These are phyloP conservation scores for Leishmania amazonensis DNA, from an alignment of 208 protist genomes.

Conservation along the genomic window DNA sequence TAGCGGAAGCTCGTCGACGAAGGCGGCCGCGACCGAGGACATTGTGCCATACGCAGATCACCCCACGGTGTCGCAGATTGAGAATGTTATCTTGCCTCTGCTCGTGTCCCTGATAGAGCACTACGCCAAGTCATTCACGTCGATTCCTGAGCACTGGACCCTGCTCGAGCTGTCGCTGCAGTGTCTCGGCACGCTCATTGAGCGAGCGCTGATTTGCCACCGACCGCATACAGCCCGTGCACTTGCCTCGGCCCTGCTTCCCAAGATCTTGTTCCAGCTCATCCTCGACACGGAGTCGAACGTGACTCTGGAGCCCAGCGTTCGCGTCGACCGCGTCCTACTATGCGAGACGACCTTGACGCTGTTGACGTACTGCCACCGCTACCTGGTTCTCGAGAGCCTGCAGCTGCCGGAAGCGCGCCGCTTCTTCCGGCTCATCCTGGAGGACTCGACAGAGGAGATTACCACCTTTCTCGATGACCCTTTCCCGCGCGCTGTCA, in stretches of 20 bases:
- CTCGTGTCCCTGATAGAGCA: conserved; percentile 65
- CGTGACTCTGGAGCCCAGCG: conserved; percentile 57
- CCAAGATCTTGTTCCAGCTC: conserved; percentile 57
- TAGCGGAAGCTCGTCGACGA: background rate
- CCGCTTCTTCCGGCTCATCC: conserved; percentile 66
- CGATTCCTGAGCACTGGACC: conserved; percentile 72
- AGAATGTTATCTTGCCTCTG: conserved; percentile 76
- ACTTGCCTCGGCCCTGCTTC: conserved; percentile 60
- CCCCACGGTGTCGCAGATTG: conserved; percentile 64
- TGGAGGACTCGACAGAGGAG: conserved; percentile 56
- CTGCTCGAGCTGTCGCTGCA: conserved; percentile 75
- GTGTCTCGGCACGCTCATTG: conserved; percentile 74
- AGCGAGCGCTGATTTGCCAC: conserved; percentile 76
- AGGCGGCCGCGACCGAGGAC: conserved; percentile 13
- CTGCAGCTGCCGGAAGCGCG: conserved; percentile 59
- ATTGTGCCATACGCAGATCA: conserved; percentile 45
- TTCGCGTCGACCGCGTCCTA: conserved; percentile 67
- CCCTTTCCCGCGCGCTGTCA: conserved; percentile 65
- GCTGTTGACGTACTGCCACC: conserved; percentile 49
- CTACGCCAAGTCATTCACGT: conserved; percentile 41
- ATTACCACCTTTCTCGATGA: conserved; percentile 72
- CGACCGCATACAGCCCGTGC: conserved; percentile 57
- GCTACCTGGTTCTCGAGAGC: conserved; percentile 51
- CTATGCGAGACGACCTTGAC: conserved; percentile 76
- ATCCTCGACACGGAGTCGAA: conserved; percentile 66